phyloP scores from a whole-genome alignment of 148 eudicot genomes.

The Chenopodium formosanum region DNA sequence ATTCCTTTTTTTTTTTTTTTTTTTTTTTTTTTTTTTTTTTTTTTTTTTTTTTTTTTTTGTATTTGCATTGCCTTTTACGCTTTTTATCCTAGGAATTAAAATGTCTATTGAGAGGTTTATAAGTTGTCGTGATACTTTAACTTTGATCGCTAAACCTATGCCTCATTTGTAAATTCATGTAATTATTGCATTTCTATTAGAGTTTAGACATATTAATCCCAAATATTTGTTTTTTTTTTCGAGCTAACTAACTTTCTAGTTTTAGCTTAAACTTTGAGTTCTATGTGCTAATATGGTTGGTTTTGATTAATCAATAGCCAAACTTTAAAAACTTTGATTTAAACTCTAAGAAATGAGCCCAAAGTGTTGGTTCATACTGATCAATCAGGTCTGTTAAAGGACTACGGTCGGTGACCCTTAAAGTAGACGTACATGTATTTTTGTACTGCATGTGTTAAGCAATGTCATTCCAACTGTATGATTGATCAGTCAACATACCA shows the following conservation, averaged over 20 bases:
- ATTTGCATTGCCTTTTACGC: too few species aligned
- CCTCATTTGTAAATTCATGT: background rate
- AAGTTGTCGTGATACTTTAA: background rate
- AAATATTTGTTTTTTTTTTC: background rate
- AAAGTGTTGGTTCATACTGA: background rate
- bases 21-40: background rate
- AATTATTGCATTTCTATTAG: background rate
- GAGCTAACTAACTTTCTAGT: too few species aligned
- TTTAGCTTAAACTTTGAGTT: background rate
- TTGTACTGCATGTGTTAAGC: background rate
- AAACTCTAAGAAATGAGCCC: too few species aligned
- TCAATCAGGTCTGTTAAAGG: background rate
- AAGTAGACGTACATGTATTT: background rate
- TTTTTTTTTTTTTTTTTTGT: too few species aligned
- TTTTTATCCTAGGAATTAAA: too few species aligned
- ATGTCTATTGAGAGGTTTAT: too few species aligned
- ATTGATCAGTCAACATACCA: background rate
- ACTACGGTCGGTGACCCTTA: constrained; percentile 1
- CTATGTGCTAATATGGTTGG: background rate
- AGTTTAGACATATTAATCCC: background rate
- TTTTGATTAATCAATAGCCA: background rate
- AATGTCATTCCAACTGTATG: background rate
- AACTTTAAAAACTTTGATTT: background rate
- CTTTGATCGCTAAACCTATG: background rate
- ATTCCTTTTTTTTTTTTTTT: background rate